Evolutionary conservation across 345 rosid species (phyloP), one percentile per base, ranked within the genome.

Genomic region (Toxicodendron radicans): DNA sequence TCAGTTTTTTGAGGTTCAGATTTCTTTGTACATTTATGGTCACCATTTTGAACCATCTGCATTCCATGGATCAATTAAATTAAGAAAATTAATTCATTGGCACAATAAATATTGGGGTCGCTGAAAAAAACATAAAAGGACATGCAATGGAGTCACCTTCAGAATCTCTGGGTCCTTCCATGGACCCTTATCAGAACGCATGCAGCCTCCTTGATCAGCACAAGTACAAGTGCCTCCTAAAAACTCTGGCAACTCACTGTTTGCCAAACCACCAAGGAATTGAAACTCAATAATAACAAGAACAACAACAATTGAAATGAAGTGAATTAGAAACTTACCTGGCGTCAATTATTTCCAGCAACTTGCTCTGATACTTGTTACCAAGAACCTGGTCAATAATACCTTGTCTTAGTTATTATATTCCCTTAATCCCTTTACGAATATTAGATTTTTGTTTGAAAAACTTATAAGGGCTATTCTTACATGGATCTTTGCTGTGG

Each of bases 181-280:
- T 23, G 98, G 98, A 43, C 99, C 99, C 82, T 93, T 95, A 81
- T 95, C 97, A 64, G 98, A 93, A 56, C 82, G 88, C 93, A 93
- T 84, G 60, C 99, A 95, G 5, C 99, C 98, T 63, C 99, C 97
- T 27, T 78, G 78, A 33, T 87, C 92, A 79, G 89, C 87, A 85
- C 98, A 95, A 17, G 91, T 91, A 78, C 99, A 95, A 27, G 92
- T 76, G 23, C 99, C 99, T 68, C 99, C 98, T 63, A 95, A 83
- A 79, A 95, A 92, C 16, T 89, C 91, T 7, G 98, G 98, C 84
- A 95, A 80, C 82, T 95, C 96, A 77, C 98, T 95, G 83, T 41
- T 27, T 60, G 70, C 60, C 45, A 81, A 56, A 58, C 49, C 23
- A 72, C 23, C 11, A n/a, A 72, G 67, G 41, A 46, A 58, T 48